phyloP scores from a whole-genome alignment of 352 stramenopile genomes.

The Globisporangium nagaii region DNA sequence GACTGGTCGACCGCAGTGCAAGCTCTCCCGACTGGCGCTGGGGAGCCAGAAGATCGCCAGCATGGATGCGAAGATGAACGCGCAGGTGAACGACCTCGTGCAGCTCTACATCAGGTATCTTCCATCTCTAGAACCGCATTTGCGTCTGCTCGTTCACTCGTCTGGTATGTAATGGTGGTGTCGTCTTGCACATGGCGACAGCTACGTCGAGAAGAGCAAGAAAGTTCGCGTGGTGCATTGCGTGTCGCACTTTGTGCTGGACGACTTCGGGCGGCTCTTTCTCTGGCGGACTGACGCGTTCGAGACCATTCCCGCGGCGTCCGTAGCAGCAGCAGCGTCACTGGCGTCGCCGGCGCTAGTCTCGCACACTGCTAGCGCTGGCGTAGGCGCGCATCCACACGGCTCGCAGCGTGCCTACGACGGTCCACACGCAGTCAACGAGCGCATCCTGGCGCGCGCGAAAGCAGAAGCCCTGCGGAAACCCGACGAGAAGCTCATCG shows the following conservation, averaged over 20 bases:
- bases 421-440: conserved; percentile 49
- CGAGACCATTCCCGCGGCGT: conserved; percentile 35
- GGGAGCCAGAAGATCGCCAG: conserved; percentile 57
- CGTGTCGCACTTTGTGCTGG: conserved; percentile 50
- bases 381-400: neutral
- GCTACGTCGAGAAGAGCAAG: conserved; percentile 55
- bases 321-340: conserved; percentile 4
- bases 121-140: no score
- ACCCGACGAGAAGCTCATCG: conserved; percentile 57
- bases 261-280: conserved; percentile 41
- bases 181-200: neutral
- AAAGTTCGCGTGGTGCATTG: conserved; percentile 61
- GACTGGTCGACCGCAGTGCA: conserved; percentile 42
- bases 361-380: neutral
- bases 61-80: conserved; percentile 66
- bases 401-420: conserved; percentile 23
- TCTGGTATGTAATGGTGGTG: neutral
- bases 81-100: conserved; percentile 31
- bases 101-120: conserved; percentile 37
- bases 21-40: conserved; percentile 61
- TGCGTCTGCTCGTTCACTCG: conserved; percentile 1
- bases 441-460: conserved; percentile 53
- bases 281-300: conserved; percentile 53
- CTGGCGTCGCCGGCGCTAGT: neutral
- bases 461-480: conserved; percentile 39